These are phyloP conservation scores for Hippophae tibetana DNA, from an alignment of 306 rosid species.

Conservation along the genomic window DNA sequence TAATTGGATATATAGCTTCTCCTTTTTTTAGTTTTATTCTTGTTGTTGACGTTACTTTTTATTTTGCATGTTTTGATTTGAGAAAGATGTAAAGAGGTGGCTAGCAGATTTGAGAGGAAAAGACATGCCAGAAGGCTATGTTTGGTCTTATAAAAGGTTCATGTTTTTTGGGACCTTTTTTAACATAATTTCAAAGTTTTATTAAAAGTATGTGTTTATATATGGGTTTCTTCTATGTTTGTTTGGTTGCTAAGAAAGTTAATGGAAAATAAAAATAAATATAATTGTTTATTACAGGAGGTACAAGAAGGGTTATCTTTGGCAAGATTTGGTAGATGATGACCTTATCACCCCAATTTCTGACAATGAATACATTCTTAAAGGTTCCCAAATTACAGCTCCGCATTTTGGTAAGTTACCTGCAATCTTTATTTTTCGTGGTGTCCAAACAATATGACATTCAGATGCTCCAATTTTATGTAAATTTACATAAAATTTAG, in stretches of 20 bases:
- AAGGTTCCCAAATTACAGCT: constrained; percentile 28
- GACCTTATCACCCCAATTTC: constrained; percentile 80
- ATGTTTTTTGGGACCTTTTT: neutral
- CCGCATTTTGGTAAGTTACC: too few relatives aligned
- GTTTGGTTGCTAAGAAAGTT: neutral
- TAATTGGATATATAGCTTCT: too few relatives aligned
- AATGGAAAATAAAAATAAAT: neutral
- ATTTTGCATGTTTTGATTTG: too few relatives aligned
- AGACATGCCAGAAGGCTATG: constrained; percentile 10
- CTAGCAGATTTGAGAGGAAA: too few relatives aligned
- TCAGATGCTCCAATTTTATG: constrained; percentile 25
- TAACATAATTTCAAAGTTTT: neutral
- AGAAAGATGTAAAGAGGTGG: too few relatives aligned
- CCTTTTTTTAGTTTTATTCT: too few relatives aligned
- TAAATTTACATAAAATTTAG: neutral
- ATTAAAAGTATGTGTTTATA: neutral
- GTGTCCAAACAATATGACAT: constrained; percentile 44
- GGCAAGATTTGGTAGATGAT: constrained; percentile 85
- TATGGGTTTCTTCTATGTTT: neutral
- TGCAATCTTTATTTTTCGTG: too few relatives aligned
- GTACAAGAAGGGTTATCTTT: constrained; percentile 81
- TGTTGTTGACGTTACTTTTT: too few relatives aligned
- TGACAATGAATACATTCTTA: constrained; percentile 79
- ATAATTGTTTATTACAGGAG: constrained; percentile 42
- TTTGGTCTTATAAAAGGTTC: constrained; percentile 65